These are phyloP conservation scores for Metschnikowia aberdeeniae DNA, from an alignment of 805 yeast species.

Conservation along the genomic window DNA sequence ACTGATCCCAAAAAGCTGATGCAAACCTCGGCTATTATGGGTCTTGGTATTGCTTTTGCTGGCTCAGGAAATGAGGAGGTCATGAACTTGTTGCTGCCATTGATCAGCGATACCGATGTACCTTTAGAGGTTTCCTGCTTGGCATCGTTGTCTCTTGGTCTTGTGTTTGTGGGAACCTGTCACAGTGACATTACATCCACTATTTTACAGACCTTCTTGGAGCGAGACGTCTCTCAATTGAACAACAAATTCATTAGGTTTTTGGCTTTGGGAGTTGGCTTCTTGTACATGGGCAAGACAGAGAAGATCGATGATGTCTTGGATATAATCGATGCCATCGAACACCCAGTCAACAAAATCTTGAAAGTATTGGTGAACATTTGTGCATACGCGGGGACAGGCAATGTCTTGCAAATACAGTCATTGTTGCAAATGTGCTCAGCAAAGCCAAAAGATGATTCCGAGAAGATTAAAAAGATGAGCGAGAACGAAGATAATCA, in stretches of 20 bases:
- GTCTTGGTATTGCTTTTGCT: slow-evolving; percentile 91
- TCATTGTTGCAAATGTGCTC: slow-evolving; percentile 85
- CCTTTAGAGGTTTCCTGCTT: slow-evolving; percentile 77
- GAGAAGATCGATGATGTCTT: slow-evolving; percentile 92
- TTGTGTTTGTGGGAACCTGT: slow-evolving; percentile 92
- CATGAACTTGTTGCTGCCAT: slow-evolving; percentile 69
- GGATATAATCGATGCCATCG: slow-evolving; percentile 91
- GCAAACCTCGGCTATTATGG: slow-evolving; percentile 79
- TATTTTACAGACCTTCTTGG: slow-evolving; percentile 83
- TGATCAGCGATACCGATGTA: slow-evolving; percentile 71
- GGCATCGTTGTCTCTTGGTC: slow-evolving; percentile 91
- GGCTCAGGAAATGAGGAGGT: slow-evolving; percentile 89
- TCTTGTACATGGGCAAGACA: slow-evolving; percentile 88
- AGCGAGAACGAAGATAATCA: slow-evolving; percentile 25
- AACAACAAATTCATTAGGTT: slow-evolving; percentile 85
- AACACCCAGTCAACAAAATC: slow-evolving; percentile 87
- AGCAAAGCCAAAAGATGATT: slow-evolving; percentile 55
- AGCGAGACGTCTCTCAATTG: slow-evolving; percentile 73
- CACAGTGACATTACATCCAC: slow-evolving; percentile 93
- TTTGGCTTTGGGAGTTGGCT: slow-evolving; percentile 86
- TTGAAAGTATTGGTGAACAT: slow-evolving; percentile 85
- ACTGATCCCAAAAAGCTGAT: slow-evolving; percentile 58
- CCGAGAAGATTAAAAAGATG: slow-evolving; percentile 56
- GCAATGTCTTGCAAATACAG: slow-evolving; percentile 93
- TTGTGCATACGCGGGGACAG: slow-evolving; percentile 96